Evolutionary conservation across 2,329 filamentous ascomycete species (phyloP), one percentile per base, ranked within the genome.

Genomic region (Chaetomiaceae sp.): DNA sequence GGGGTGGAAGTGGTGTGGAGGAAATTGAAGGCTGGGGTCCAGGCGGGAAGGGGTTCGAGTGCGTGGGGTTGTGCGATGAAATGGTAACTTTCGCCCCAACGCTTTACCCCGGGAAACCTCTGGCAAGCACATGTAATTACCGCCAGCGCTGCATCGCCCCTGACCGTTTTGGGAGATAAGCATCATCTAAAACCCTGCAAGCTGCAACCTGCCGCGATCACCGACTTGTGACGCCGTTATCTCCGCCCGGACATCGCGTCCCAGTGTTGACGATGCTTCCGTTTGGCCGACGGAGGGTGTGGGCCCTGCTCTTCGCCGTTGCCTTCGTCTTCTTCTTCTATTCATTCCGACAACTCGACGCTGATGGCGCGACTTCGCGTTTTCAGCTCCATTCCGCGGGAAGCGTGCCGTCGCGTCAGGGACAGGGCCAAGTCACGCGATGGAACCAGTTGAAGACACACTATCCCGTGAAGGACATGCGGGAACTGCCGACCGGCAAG

Each of bases 391-490:
- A 12, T 1, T 6, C 26, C 20, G 35, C 40, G 32, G 11, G 32
- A 32, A 20, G 15, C 10, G 26, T 15, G 8, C 30, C 11, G 11
- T 20, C 20, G 40, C 32, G 19, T n/a, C 32, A 20, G 11, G 15
- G n/a, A n/a, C n/a, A 26, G 29, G 29, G 8, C 20, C 17, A 19
- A 12, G 17, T 33, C 24, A 24, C 38, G 15, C 29, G 22, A 42
- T 54, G 51, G 51, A 39, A 36, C 34, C 32, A 33, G 5, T 14
- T 52, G 12, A 34, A 48, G 24, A 24, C 43, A 6, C 38, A 26
- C 7, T 41, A 47, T 29, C 51, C 51, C 2, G 51, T 51, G 20
- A 37, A 32, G 15, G 33, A 47, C 42, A 51, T 55, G 47, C 45
- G 40, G n/a, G 8, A 37, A 4, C 33, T 53, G 2, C 51, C 51